phyloP scores from a whole-genome alignment of 2,329 filamentous ascomycete genomes.

The Aspergillus thermomutatus region DNA sequence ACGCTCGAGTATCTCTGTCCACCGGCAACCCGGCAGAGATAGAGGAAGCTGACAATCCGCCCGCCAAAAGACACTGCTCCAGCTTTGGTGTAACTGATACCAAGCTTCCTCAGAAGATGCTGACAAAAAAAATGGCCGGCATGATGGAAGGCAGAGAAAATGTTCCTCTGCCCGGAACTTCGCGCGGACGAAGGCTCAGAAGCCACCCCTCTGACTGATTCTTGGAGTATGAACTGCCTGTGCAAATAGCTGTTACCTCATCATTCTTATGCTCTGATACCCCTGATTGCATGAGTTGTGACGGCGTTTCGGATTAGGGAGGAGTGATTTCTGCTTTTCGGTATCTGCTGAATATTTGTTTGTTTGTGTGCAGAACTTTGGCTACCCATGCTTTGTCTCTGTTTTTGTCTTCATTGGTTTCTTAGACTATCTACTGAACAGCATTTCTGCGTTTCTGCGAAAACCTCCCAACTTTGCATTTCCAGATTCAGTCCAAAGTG shows the following conservation, averaged over 20 bases:
- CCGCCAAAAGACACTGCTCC: slow-evolving; percentile 29
- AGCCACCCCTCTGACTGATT: slow-evolving; percentile 25
- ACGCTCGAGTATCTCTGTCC: slow-evolving; percentile 1
- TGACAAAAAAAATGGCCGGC: slow-evolving; percentile 37
- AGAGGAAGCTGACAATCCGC: slow-evolving; percentile 23
- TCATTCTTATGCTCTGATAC: slow-evolving; percentile 6
- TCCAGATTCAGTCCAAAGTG: no score
- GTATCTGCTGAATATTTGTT: background rate
- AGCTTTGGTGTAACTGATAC: slow-evolving; percentile 27
- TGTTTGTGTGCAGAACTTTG: background rate
- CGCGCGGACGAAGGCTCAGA: slow-evolving; percentile 29
- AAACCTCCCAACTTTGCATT: no score
- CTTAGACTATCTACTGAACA: no score
- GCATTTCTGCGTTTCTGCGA: no score
- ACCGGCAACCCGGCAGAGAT: slow-evolving; percentile 15
- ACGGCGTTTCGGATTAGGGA: background rate
- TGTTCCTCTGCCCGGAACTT: slow-evolving; percentile 25
- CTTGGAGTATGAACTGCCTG: background rate
- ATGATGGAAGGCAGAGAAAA: slow-evolving; percentile 47
- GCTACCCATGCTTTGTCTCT: background rate
- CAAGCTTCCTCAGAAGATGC: slow-evolving; percentile 43
- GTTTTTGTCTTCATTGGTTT: background rate
- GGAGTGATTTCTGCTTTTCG: background rate
- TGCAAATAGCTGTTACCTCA: slow-evolving; percentile 5
- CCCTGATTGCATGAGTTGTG: background rate